These are phyloP conservation scores for Fomitopsis betulina DNA, from an alignment of 1,284 basidiomycete genomes.

Conservation along the genomic window DNA sequence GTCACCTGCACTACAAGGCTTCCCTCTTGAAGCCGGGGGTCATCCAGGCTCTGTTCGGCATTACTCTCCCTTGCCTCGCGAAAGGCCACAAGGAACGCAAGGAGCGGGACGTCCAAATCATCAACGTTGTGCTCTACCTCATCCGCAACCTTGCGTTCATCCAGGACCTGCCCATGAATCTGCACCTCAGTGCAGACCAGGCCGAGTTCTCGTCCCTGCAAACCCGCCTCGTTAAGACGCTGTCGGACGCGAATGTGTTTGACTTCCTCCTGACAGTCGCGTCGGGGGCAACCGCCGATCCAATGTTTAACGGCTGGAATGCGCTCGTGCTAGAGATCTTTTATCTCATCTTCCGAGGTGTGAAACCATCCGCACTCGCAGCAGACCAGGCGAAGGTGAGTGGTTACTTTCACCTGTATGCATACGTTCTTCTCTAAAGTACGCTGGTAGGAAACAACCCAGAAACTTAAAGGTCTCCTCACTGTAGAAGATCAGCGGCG, in stretches of 20 bases:
- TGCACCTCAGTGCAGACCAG: slow-evolving; percentile 66
- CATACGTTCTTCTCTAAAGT: slow-evolving; percentile 8
- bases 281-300: slow-evolving; percentile 64
- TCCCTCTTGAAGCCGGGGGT: slow-evolving; percentile 64
- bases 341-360: slow-evolving; percentile 80
- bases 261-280: slow-evolving; percentile 83
- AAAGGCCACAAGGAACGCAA: slow-evolving; percentile 60
- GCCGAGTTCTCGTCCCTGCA: slow-evolving; percentile 76
- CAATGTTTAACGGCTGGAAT: slow-evolving; percentile 79
- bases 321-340: slow-evolving; percentile 87
- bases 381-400: slow-evolving; percentile 68
- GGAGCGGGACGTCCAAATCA: slow-evolving; percentile 79
- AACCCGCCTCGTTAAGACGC: slow-evolving; percentile 65
- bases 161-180: slow-evolving; percentile 73
- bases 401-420: slow-evolving; percentile 6
- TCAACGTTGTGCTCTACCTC: slow-evolving; percentile 86
- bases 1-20: slow-evolving; percentile 86
- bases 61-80: slow-evolving; percentile 67
- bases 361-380: slow-evolving; percentile 59
- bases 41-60: slow-evolving; percentile 63
- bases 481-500: slow-evolving; percentile 65
- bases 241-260: slow-evolving; percentile 72
- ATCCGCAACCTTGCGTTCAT: slow-evolving; percentile 90
- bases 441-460: slow-evolving; percentile 53
- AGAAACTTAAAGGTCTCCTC: slow-evolving; percentile 67